These are phyloP conservation scores for Parasitella parasitica DNA, from an alignment of 371 early-diverging fungal species.

Conservation along the genomic window DNA sequence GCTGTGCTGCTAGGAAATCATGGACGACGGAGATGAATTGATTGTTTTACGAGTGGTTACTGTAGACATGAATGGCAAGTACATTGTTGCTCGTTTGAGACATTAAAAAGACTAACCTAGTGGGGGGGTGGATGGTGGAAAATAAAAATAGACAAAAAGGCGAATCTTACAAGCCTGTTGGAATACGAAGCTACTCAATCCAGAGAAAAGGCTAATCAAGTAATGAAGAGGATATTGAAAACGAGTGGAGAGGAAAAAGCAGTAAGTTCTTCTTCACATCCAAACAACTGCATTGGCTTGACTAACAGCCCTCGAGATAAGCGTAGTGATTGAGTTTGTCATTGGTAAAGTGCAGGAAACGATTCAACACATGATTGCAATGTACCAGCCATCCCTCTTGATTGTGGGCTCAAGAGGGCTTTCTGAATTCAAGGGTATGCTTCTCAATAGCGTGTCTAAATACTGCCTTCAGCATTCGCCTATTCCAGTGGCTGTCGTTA, in stretches of 20 bases:
- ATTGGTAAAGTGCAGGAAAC: conserved; percentile 65
- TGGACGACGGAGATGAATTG: conserved; percentile 65
- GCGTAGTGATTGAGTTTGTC: conserved; percentile 58
- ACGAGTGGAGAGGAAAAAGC: conserved; percentile 23
- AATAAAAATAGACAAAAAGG: conserved; percentile 38
- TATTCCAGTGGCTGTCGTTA: conserved; percentile 59
- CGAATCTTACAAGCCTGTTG: conserved; percentile 29
- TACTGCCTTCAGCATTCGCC: conserved; percentile 61
- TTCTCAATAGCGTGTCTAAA: conserved; percentile 57
- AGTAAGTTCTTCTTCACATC: conserved; percentile 16
- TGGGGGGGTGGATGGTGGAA: no score
- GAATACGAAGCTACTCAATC: conserved; percentile 49
- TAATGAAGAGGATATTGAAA: conserved; percentile 51
- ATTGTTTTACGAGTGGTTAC: conserved; percentile 52
- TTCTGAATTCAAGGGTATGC: conserved; percentile 57
- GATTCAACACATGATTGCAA: conserved; percentile 58
- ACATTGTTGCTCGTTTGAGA: neutral
- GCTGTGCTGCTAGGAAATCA: conserved; percentile 35
- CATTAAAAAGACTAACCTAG: no score
- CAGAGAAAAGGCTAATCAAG: conserved; percentile 47
- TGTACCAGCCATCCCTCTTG: conserved; percentile 60
- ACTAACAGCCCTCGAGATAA: conserved; percentile 43
- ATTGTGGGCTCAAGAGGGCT: conserved; percentile 62
- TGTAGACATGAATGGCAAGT: conserved; percentile 42
- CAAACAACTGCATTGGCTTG: no score